phyloP scores from a whole-genome alignment of 495 filamentous ascomycete genomes.

The Lasiosphaeriaceae sp. region DNA sequence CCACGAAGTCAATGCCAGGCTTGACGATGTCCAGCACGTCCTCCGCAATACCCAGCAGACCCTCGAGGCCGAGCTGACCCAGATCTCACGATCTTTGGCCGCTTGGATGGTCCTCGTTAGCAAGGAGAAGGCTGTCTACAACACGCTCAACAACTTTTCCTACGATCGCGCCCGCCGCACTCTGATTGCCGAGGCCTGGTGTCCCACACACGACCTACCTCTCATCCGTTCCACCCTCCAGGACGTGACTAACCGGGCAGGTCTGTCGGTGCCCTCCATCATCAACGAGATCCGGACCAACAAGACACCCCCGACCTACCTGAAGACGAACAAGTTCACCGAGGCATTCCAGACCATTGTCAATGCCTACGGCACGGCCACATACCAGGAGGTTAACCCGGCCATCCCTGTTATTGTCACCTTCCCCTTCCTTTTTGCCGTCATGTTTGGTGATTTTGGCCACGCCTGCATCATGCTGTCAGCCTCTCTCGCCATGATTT shows the following conservation, averaged over 20 bases:
- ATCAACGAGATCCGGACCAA: conserved; percentile 95
- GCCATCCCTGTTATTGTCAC: conserved; percentile 92
- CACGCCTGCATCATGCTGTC: conserved; percentile 83
- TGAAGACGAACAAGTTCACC: conserved; percentile 97
- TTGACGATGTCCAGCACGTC: conserved; percentile 86
- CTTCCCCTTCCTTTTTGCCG: conserved; percentile 96
- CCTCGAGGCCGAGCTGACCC: conserved; percentile 85
- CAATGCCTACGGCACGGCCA: conserved; percentile 94
- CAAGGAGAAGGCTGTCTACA: conserved; percentile 98
- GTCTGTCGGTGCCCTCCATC: conserved; percentile 91
- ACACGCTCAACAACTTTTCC: conserved; percentile 92
- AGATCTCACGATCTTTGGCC: conserved; percentile 83
- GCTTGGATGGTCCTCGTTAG: conserved; percentile 95
- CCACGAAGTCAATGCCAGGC: conserved; percentile 89
- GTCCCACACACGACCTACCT: conserved; percentile 84
- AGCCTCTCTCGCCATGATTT: conserved; percentile 84
- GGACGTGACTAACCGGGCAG: conserved; percentile 93
- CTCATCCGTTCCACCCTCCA: conserved; percentile 92
- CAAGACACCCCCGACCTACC: conserved; percentile 94
- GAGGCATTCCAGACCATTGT: conserved; percentile 98
- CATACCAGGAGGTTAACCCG: conserved; percentile 96
- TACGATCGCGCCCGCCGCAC: conserved; percentile 96
- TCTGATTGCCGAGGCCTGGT: conserved; percentile 96
- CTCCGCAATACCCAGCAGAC: conserved; percentile 95
- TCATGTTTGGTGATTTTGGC: conserved; percentile 98